Evolutionary conservation across 495 filamentous ascomycete genomes (phyloP).

Genomic region (Symbiotaphrina buchneri): DNA sequence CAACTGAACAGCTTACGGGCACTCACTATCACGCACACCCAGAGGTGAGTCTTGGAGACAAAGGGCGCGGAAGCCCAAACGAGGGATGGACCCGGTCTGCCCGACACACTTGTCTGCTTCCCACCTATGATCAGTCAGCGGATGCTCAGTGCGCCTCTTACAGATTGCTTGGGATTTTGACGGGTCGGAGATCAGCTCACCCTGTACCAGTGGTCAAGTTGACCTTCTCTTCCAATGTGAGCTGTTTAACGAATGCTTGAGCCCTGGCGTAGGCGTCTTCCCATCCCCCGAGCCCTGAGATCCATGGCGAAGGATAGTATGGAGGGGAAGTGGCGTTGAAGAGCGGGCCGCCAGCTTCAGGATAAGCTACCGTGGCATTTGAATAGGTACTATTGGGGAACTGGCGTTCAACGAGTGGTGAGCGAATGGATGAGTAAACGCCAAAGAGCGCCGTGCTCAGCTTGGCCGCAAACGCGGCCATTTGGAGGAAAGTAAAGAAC

Average conservation of each 20-base stretch:
- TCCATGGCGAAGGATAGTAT: slow-evolving; percentile 72
- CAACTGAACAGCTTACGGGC: background rate
- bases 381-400: too few relatives aligned
- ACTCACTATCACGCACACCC: slow-evolving; percentile 48
- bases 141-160: background rate
- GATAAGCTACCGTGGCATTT: too few relatives aligned
- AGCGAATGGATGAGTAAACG: too few relatives aligned
- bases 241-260: slow-evolving; percentile 51
- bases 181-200: slow-evolving; percentile 15
- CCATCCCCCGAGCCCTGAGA: slow-evolving; percentile 48
- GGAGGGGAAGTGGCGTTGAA: slow-evolving; percentile 25
- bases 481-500: too few relatives aligned
- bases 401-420: too few relatives aligned
- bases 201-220: slow-evolving; percentile 79
- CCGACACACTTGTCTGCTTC: slow-evolving; percentile 58
- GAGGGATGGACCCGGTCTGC: slow-evolving; percentile 42
- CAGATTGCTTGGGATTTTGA: background rate
- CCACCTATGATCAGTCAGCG: slow-evolving; percentile 30
- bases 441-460: too few relatives aligned
- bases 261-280: slow-evolving; percentile 57
- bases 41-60: slow-evolving; percentile 86
- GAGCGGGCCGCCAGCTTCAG: background rate
- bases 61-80: slow-evolving; percentile 57
- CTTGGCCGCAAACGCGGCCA: too few relatives aligned
- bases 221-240: slow-evolving; percentile 79